phyloP scores from a whole-genome alignment of 306 rosid species.

The Cicer pinnatifidum region DNA sequence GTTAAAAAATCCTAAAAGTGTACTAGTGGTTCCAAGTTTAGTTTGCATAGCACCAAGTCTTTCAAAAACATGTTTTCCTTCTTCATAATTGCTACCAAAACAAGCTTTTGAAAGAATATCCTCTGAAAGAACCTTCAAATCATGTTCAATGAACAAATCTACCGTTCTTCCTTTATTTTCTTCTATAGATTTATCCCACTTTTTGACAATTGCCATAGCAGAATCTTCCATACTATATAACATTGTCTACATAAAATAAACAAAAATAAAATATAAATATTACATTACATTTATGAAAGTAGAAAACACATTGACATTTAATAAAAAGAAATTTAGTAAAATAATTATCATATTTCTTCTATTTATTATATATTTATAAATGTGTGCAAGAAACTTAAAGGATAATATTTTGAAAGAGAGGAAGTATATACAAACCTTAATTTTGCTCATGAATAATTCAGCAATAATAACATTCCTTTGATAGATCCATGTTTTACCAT shows the following conservation, averaged over 20 bases:
- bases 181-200: slow-evolving; percentile 39
- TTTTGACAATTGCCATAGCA: background rate
- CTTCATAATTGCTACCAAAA: slow-evolving; percentile 46
- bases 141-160: slow-evolving; percentile 42
- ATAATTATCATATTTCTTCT: no score
- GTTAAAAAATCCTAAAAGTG: slow-evolving; percentile 43
- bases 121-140: slow-evolving; percentile 40
- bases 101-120: slow-evolving; percentile 50
- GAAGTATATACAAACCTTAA: slow-evolving; percentile 38
- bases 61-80: slow-evolving; percentile 49
- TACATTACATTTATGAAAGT: no score
- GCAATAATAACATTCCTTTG: slow-evolving; percentile 52
- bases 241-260: slow-evolving; percentile 34
- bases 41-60: slow-evolving; percentile 40
- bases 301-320: no score
- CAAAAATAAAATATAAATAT: no score
- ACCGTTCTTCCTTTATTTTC: slow-evolving; percentile 32
- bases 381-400: no score
- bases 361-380: no score
- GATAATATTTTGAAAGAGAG: no score
- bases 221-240: slow-evolving; percentile 44
- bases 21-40: slow-evolving; percentile 4
- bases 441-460: slow-evolving; percentile 48
- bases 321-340: no score
- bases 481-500: slow-evolving; percentile 40